Conservation (phyloP, 164 flowering plant genomes). For the Aristolochia fimbriata region DNA sequence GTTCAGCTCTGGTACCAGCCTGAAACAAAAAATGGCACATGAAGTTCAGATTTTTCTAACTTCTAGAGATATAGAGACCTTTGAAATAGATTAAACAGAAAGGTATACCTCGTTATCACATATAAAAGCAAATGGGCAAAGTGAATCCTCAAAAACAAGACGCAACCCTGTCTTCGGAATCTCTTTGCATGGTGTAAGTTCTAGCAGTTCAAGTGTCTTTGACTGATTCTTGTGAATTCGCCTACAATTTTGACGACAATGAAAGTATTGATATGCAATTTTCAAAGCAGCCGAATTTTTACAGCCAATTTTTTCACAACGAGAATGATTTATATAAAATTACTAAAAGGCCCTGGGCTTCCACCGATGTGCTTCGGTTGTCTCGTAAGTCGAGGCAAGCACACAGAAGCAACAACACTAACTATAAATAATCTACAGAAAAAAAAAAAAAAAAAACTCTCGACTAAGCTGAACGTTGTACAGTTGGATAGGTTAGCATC, state of each 20-base stretch:
- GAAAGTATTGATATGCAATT: not conserved
- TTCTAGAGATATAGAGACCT: not conserved
- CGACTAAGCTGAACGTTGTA: too few relatives aligned
- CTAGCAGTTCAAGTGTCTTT: conserved; percentile 42
- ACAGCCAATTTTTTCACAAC: too few relatives aligned
- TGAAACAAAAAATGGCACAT: conserved; percentile 11
- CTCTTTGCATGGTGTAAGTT: conserved; percentile 36
- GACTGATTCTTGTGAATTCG: conserved; percentile 44
- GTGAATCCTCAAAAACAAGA: conserved; percentile 43
- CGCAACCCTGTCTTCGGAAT: conserved; percentile 48
- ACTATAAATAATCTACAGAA: too few relatives aligned
- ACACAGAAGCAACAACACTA: too few relatives aligned
- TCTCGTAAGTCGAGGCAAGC: too few relatives aligned
- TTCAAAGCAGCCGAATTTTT: not conserved
- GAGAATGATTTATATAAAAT: too few relatives aligned
- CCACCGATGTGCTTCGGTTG: too few relatives aligned
- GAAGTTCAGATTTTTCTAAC: too few relatives aligned
- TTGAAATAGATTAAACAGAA: not conserved
- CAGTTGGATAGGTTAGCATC: too few relatives aligned
- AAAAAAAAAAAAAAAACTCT: too few relatives aligned
- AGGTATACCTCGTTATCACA: conserved; percentile 42
- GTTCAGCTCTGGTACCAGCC: conserved; percentile 12
- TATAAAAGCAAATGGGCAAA: conserved; percentile 55
- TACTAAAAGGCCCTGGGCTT: too few relatives aligned
- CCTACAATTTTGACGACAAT: conserved; percentile 27